phyloP scores from a whole-genome alignment of 441 rosid genomes.

The Pelargonium fulgidum region DNA sequence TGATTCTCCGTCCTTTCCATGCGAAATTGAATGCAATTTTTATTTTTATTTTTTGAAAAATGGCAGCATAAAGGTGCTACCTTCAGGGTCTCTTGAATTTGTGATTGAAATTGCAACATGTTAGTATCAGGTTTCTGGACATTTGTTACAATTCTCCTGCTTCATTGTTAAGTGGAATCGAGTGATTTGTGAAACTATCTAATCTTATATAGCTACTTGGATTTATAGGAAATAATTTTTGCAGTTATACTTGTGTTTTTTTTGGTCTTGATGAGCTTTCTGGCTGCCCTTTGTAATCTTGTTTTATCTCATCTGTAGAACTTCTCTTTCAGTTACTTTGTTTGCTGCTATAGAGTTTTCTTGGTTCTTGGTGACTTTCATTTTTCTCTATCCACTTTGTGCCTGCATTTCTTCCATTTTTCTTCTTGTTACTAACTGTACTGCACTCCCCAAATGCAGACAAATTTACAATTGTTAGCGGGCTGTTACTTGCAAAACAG shows the following conservation, averaged over 20 bases:
- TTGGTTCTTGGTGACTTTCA: not conserved
- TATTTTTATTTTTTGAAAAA: not conserved
- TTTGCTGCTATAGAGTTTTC: not conserved
- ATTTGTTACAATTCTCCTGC: not conserved
- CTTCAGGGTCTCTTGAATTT: not conserved
- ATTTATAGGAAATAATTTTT: not conserved
- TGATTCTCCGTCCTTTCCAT: not conserved
- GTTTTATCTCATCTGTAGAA: not conserved
- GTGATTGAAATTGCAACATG: not conserved
- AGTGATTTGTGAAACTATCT: not conserved
- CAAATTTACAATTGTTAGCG: constrained; percentile 78
- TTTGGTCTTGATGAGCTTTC: not conserved
- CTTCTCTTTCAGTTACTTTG: not conserved
- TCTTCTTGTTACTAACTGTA: constrained; percentile 7
- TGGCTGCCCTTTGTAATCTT: not conserved
- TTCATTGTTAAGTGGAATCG: not conserved
- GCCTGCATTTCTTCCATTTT: not conserved
- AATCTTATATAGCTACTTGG: not conserved
- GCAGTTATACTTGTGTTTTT: not conserved
- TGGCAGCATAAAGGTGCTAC: not conserved
- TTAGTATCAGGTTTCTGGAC: not conserved
- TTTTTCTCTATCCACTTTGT: not conserved
- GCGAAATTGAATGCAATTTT: not conserved
- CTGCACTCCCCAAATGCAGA: constrained; percentile 31
- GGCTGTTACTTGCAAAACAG: constrained; percentile 80